These are phyloP conservation scores for Hortiboletus campestris DNA, from an alignment of 768 basidiomycete species.

Conservation along the genomic window DNA sequence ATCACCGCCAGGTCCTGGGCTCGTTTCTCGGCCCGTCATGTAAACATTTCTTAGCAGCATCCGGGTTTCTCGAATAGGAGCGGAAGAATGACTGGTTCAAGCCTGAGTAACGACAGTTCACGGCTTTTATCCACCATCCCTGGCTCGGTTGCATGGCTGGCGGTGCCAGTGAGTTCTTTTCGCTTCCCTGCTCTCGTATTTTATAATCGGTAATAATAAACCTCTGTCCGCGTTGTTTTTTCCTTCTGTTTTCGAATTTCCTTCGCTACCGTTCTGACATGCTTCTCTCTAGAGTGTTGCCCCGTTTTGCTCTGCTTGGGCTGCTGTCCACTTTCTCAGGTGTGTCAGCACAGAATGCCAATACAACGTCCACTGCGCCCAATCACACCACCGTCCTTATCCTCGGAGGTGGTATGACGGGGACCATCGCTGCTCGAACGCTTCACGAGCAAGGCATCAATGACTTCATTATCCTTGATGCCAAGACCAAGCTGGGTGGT, in stretches of 20 bases:
- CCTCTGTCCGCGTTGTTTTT: too few species aligned
- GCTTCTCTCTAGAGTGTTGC: neutral
- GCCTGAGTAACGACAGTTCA: too few species aligned
- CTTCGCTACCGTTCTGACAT: conserved; percentile 6
- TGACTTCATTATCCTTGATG: conserved; percentile 62
- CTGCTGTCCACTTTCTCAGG: conserved; percentile 1
- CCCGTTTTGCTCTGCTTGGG: neutral
- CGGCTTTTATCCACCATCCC: too few species aligned
- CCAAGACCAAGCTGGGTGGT: conserved; percentile 58
- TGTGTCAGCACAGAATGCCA: conserved; percentile 4
- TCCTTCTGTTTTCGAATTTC: neutral
- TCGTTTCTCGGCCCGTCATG: too few species aligned
- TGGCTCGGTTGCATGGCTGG: neutral
- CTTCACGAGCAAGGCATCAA: conserved; percentile 51
- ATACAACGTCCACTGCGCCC: neutral
- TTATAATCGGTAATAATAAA: too few species aligned
- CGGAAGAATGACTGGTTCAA: too few species aligned
- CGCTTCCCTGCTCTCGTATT: neutral
- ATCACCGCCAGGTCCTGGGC: too few species aligned
- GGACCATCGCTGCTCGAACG: conserved; percentile 62
- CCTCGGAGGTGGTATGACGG: conserved; percentile 65
- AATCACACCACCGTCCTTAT: conserved; percentile 46
- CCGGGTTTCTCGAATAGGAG: too few species aligned
- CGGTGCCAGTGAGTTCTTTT: neutral
- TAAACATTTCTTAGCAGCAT: too few species aligned